Evolutionary conservation across 176 grass and related monocot genomes (phyloP).

Genomic region (Otatea glauca): DNA sequence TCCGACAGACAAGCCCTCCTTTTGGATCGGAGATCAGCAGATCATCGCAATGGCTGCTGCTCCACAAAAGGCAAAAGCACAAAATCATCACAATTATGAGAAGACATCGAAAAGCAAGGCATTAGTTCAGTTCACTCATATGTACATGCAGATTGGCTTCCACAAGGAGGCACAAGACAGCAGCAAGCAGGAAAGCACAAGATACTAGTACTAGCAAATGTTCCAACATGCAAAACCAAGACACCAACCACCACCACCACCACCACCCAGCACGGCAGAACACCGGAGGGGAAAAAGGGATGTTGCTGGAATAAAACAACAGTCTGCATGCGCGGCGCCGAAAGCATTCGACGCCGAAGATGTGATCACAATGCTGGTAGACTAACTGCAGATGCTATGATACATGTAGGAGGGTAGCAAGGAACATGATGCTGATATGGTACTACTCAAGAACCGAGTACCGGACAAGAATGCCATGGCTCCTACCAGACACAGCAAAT

Average conservation of each 20-base stretch:
- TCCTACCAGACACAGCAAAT: slow-evolving; percentile 43
- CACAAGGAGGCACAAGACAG: neutral
- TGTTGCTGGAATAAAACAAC: slow-evolving; percentile 31
- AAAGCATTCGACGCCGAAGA: neutral
- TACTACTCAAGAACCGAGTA: slow-evolving; percentile 30
- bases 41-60: slow-evolving; percentile 7
- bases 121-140: neutral
- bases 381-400: slow-evolving; percentile 4
- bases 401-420: slow-evolving; percentile 3
- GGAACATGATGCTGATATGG: slow-evolving; percentile 28
- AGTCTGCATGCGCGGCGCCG: neutral
- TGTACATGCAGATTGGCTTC: slow-evolving; percentile 29
- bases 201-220: neutral
- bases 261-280: slow-evolving; percentile 19
- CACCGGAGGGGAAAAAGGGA: neutral
- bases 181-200: slow-evolving; percentile 37
- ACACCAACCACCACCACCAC: slow-evolving; percentile 5
- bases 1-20: slow-evolving; percentile 6
- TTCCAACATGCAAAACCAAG: slow-evolving; percentile 28
- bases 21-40: neutral
- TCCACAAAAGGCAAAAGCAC: slow-evolving; percentile 16
- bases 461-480: slow-evolving; percentile 16
- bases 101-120: neutral
- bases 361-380: neutral
- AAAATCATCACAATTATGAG: slow-evolving; percentile 17